These are phyloP conservation scores for Hippophae tibetana DNA, from an alignment of 306 rosid species.

Conservation along the genomic window DNA sequence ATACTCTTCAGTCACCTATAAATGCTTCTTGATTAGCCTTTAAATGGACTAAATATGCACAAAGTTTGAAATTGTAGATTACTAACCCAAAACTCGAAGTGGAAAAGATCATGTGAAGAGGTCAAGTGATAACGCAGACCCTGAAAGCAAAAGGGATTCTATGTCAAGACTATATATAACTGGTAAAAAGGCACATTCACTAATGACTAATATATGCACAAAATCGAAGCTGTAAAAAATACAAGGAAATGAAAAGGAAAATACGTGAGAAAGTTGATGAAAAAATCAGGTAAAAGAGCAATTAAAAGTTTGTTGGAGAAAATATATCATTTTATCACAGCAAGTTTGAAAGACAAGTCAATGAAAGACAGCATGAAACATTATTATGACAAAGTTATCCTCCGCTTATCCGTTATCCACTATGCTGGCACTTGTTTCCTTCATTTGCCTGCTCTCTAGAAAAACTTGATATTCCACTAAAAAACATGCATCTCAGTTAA, in stretches of 20 bases:
- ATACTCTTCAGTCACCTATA: slow-evolving; percentile 86
- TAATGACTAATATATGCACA: not conserved
- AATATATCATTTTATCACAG: not conserved
- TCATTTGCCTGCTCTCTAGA: slow-evolving; percentile 6
- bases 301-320: too few relatives aligned
- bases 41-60: slow-evolving; percentile 24
- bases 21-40: slow-evolving; percentile 23
- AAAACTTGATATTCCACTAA: slow-evolving; percentile 8
- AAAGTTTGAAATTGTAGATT: slow-evolving; percentile 21
- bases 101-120: slow-evolving; percentile 91
- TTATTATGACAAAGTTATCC: not conserved
- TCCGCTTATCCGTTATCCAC: not conserved
- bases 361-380: not conserved
- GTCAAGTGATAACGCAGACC: slow-evolving; percentile 91
- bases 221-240: slow-evolving; percentile 1
- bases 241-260: not conserved
- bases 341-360: not conserved
- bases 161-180: slow-evolving; percentile 5
- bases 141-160: slow-evolving; percentile 35
- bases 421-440: not conserved
- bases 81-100: slow-evolving; percentile 93
- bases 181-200: not conserved
- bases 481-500: slow-evolving; percentile 9
- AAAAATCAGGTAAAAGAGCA: too few relatives aligned
- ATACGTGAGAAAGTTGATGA: not conserved